A percentile compares a stretch with the other conserved stretches of the same genome.
phyloP scores from a whole-genome alignment of 1,284 basidiomycete species.

The Dichomitus squalens region DNA sequence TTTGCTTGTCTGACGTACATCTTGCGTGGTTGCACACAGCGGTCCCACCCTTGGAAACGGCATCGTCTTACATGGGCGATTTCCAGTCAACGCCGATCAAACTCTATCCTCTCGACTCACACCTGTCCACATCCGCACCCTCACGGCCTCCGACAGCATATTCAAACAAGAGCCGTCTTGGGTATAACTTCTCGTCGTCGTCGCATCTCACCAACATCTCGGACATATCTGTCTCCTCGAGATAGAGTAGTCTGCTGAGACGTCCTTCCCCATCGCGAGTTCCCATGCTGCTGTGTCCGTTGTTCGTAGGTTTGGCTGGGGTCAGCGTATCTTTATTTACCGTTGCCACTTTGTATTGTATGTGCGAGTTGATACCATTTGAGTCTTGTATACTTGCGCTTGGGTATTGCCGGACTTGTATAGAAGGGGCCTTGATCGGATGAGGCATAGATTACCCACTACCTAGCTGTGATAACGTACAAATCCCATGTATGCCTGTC shows the following conservation, averaged over 20 bases:
- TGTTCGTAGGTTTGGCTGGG: not conserved
- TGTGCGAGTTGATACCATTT: not conserved
- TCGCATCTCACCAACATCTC: slow-evolving; percentile 15
- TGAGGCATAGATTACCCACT: too few relatives aligned
- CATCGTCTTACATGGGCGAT: not conserved
- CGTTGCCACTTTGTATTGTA: not conserved
- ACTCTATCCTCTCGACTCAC: slow-evolving; percentile 9
- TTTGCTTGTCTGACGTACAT: not conserved
- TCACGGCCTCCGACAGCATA: slow-evolving; percentile 4
- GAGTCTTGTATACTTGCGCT: not conserved
- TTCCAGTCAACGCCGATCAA: slow-evolving; percentile 14
- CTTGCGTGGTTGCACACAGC: slow-evolving; percentile 1
- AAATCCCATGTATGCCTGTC: too few relatives aligned
- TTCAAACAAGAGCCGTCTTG: not conserved
- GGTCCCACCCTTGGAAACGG: slow-evolving; percentile 4
- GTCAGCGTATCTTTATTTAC: not conserved
- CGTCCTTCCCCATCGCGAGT: not conserved
- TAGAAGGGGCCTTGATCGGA: too few relatives aligned
- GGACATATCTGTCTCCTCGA: slow-evolving; percentile 8
- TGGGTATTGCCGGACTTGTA: not conserved
- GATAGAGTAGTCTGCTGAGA: not conserved
- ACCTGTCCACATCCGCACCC: not conserved
- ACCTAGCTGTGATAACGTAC: too few relatives aligned
- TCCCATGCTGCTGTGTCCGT: too few relatives aligned
- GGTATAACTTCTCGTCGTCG: not conserved